These are phyloP conservation scores for Ophiosphaerella herpotricha DNA, from an alignment of 2,329 filamentous ascomycete genomes.

Conservation along the genomic window DNA sequence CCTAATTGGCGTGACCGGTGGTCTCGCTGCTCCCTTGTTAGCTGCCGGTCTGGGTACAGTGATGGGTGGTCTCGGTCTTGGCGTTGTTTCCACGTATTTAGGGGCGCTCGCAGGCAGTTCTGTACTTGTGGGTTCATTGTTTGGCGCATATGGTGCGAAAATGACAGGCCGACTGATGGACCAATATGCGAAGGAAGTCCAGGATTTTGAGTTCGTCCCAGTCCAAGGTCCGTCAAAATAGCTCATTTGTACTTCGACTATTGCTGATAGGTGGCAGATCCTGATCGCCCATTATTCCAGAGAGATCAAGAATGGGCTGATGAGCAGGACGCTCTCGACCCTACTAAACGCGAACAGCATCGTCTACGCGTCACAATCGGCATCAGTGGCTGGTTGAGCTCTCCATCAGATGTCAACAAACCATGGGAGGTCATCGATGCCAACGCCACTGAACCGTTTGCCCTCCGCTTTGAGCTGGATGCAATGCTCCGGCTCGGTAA, in stretches of 20 bases:
- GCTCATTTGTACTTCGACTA: neutral
- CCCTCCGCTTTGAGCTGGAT: conserved; percentile 79
- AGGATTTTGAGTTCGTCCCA: conserved; percentile 87
- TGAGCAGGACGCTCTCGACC: conserved; percentile 30
- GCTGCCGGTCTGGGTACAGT: conserved; percentile 78
- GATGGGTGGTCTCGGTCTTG: conserved; percentile 75
- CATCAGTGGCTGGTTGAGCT: conserved; percentile 78
- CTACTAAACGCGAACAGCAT: conserved; percentile 35
- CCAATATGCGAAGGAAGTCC: conserved; percentile 77
- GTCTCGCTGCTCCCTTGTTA: conserved; percentile 74
- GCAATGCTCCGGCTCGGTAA: conserved; percentile 75
- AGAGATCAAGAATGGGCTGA: conserved; percentile 29
- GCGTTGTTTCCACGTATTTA: conserved; percentile 75
- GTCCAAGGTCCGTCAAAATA: conserved; percentile 54
- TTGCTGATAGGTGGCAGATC: conserved; percentile 17
- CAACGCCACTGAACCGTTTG: conserved; percentile 73
- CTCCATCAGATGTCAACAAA: conserved; percentile 68
- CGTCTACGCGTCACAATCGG: conserved; percentile 75
- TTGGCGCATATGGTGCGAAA: conserved; percentile 83
- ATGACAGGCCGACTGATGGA: conserved; percentile 87
- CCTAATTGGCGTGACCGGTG: conserved; percentile 77
- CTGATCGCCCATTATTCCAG: conserved; percentile 25
- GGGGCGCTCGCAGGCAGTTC: conserved; percentile 79
- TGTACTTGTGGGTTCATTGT: conserved; percentile 78
- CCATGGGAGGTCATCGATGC: conserved; percentile 78